Percentiles rank a stretch among this genome's conserved stretches.
Conservation (phyloP, 441 rosid species). For the Codiaeum variegatum region DNA sequence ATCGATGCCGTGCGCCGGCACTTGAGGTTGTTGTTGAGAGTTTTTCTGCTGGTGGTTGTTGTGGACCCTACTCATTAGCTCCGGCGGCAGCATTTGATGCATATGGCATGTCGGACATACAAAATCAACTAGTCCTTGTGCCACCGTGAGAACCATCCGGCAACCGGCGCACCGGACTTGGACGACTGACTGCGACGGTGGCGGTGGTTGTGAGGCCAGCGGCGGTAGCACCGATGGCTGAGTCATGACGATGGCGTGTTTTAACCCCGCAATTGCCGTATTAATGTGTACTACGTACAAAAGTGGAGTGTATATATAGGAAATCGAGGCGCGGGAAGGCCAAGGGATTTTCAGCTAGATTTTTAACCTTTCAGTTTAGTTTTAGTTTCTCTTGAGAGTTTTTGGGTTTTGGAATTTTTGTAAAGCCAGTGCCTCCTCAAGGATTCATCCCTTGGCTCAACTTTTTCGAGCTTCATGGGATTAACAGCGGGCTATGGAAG, state of each 20-base stretch:
- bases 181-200: constrained; percentile 42
- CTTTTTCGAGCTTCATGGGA: background rate
- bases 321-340: constrained; percentile 15
- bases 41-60: constrained; percentile 24
- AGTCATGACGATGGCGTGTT: constrained; percentile 17
- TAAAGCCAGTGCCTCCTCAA: background rate
- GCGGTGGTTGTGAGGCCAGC: constrained; percentile 29
- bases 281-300: background rate
- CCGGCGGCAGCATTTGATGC: constrained; percentile 97
- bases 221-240: constrained; percentile 55
- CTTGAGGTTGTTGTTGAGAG: constrained; percentile 27
- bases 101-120: constrained; percentile 78
- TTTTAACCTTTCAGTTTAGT: background rate
- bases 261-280: background rate
- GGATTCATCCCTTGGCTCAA: background rate
- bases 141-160: constrained; percentile 70
- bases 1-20: constrained; percentile 95
- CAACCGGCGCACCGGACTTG: constrained; percentile 98
- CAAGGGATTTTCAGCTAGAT: background rate
- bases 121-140: constrained; percentile 68
- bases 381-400: background rate
- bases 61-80: constrained; percentile 54
- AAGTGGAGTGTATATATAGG: background rate
- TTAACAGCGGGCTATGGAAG: background rate
- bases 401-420: background rate